Percentiles rank a stretch among this genome's conserved stretches.
Evolutionary conservation across 2,329 filamentous ascomycete genomes (phyloP).

Genomic region (Neurospora sp.): DNA sequence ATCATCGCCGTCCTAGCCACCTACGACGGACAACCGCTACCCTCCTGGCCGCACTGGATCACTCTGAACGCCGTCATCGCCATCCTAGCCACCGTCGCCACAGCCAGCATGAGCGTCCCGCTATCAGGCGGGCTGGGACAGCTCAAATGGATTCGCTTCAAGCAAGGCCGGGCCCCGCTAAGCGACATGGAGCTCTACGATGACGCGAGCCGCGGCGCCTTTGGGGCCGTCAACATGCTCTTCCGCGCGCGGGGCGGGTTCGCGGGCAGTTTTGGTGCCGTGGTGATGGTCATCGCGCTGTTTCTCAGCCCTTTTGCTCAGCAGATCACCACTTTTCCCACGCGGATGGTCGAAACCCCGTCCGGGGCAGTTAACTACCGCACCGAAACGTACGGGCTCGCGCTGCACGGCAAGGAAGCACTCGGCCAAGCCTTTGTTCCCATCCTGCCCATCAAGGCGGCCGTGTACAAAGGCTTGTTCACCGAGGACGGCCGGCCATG

Average conservation of each 20-base stretch:
- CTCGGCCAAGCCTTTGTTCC: conserved; percentile 21
- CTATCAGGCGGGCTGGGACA: conserved; percentile 23
- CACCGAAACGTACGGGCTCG: conserved; percentile 20
- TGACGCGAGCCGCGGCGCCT: conserved; percentile 23
- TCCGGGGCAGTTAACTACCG: conserved; percentile 20
- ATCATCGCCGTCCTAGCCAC: conserved; percentile 22
- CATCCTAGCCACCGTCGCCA: conserved; percentile 21
- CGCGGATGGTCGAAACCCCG: conserved; percentile 8
- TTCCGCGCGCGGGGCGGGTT: conserved; percentile 21
- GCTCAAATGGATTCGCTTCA: conserved; percentile 25
- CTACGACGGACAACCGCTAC: conserved; percentile 20
- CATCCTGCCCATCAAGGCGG: conserved; percentile 24
- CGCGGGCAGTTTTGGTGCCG: conserved; percentile 21
- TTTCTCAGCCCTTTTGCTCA: conserved; percentile 24
- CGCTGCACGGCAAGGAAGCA: conserved; percentile 15
- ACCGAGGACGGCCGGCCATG: conserved; percentile 23
- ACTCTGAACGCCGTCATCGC: conserved; percentile 26
- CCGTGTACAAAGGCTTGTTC: conserved; percentile 26
- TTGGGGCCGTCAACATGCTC: conserved; percentile 22
- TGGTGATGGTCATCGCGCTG: conserved; percentile 20
- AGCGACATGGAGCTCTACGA: conserved; percentile 25
- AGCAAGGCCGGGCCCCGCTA: conserved; percentile 19
- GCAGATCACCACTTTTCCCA: conserved; percentile 23
- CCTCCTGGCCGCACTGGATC: conserved; percentile 23
- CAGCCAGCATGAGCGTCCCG: conserved; percentile 21